Conservation (phyloP, 192 early-diverging fungal genomes). For the Umbelopsis sp. region DNA sequence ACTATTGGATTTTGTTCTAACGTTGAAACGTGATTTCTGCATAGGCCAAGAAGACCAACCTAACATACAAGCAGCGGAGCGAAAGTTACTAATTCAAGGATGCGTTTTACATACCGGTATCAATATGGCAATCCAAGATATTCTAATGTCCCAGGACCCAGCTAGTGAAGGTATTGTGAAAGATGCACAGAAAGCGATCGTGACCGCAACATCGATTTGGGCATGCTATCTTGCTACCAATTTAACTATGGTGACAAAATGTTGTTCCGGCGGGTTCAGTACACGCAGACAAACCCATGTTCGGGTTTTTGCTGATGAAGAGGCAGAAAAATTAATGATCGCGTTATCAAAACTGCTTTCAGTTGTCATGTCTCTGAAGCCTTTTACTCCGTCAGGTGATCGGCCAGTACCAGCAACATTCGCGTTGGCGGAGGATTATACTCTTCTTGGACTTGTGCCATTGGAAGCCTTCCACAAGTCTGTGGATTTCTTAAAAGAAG, state of each 20-base stretch:
- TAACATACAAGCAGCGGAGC: background rate
- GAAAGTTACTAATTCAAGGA: background rate
- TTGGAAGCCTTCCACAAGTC: slow-evolving; percentile 30
- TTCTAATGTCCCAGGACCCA: background rate
- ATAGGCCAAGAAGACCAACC: background rate
- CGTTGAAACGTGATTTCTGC: background rate
- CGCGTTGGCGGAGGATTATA: slow-evolving; percentile 38
- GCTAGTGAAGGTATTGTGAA: background rate
- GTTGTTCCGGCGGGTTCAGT: background rate
- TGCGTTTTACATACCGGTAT: slow-evolving; percentile 2
- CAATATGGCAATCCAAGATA: background rate
- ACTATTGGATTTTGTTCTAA: background rate
- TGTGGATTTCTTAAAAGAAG: slow-evolving; percentile 39
- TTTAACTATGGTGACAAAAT: background rate
- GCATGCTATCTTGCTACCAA: background rate
- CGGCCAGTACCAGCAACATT: slow-evolving; percentile 21
- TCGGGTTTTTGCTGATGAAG: background rate
- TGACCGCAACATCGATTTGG: slow-evolving; percentile 2
- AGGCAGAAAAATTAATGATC: background rate
- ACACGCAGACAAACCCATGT: background rate
- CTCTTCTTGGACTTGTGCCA: slow-evolving; percentile 39
- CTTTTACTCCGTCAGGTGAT: background rate
- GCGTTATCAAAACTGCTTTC: background rate
- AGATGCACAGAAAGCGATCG: background rate
- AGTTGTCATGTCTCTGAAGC: background rate